These are phyloP conservation scores for Rhodotorula kratochvilovae DNA, from an alignment of 768 basidiomycete genomes.

Conservation along the genomic window DNA sequence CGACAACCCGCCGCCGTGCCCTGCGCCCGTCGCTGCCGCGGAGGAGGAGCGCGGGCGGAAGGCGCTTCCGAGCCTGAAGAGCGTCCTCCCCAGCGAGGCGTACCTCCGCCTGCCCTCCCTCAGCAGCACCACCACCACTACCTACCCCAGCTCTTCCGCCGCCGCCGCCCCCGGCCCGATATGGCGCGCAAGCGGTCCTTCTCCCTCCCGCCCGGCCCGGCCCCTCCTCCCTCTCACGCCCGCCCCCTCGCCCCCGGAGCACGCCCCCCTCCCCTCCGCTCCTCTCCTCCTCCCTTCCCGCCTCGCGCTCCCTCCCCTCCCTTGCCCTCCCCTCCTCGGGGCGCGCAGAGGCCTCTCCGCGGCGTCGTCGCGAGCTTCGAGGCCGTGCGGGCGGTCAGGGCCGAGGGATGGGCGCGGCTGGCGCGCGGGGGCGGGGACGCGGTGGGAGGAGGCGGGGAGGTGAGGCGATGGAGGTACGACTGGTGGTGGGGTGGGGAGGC, in stretches of 20 bases:
- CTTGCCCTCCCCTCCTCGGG: not conserved
- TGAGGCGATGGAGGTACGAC: no score
- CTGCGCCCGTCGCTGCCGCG: not conserved
- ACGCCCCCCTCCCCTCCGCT: no score
- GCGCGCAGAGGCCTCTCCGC: slow-evolving; percentile 5
- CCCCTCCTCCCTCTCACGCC: no score
- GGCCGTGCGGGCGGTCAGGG: slow-evolving; percentile 18
- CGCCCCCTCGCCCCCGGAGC: no score
- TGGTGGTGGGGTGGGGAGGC: no score
- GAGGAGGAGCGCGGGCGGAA: no score
- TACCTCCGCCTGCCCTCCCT: no score
- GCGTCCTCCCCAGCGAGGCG: no score
- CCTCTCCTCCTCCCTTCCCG: not conserved
- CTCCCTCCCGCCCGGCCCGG: not conserved
- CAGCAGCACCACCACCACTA: no score
- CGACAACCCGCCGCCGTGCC: slow-evolving; percentile 14
- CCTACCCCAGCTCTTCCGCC: no score
- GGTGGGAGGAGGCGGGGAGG: not conserved
- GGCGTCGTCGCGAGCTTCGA: slow-evolving; percentile 22
- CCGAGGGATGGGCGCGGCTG: slow-evolving; percentile 21
- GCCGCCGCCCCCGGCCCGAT: not conserved
- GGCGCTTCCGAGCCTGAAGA: no score
- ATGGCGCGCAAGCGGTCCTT: not conserved
- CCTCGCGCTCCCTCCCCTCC: slow-evolving; percentile 2
- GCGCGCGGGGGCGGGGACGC: not conserved